Evolutionary conservation across 75 land plant genomes (phyloP), one percentile per base, ranked within the genome.

Genomic region (Adiantum capillusveneris): DNA sequence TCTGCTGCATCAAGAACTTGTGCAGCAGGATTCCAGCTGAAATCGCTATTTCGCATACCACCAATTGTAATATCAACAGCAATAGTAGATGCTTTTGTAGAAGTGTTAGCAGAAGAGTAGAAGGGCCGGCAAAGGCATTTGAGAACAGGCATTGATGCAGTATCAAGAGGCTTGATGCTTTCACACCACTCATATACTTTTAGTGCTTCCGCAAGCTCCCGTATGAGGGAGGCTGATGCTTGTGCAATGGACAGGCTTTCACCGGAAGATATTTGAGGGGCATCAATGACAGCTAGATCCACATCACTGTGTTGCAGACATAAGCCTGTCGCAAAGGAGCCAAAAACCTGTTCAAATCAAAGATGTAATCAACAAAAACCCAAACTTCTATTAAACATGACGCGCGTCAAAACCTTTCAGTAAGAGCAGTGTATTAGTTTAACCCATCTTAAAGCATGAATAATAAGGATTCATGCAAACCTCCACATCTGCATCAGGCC

Each of bases 241-340:
- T 53, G 55, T 25, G 55, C 29, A 53, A 53, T 53, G 5, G 55
- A 26, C 55, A 53, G 2, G 28, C 25, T 25, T 26, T 53, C 28
- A 11, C 58, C 56, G 21, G 63, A 28, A 44, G 59, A 34, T 25
- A 11, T 26, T 16, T 60, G 41, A 6, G 70, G 43, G n/a, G 60
- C 70, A 67, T 73, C 77, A 29, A 77, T 62, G 6, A 77, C 79
- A 0, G 67, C 79, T 44, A 77, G 37, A 24, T 77, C 79, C 20
- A 77, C 70, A 48, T 77, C 79, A 54, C 79, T 77, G 52, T 77
- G 78, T 29, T 53, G 51, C 11, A 77, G 63, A 56, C 79, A 77
- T 41, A 77, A 55, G 11, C 79, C 79, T 12, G 77, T 77, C 48
- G 77, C 77, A 37, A 73, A 73, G 0, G 77, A 77, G 7, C 79